These are phyloP conservation scores for Arabidopsis arenosa DNA, from an alignment of 345 rosid genomes.

Conservation along the genomic window DNA sequence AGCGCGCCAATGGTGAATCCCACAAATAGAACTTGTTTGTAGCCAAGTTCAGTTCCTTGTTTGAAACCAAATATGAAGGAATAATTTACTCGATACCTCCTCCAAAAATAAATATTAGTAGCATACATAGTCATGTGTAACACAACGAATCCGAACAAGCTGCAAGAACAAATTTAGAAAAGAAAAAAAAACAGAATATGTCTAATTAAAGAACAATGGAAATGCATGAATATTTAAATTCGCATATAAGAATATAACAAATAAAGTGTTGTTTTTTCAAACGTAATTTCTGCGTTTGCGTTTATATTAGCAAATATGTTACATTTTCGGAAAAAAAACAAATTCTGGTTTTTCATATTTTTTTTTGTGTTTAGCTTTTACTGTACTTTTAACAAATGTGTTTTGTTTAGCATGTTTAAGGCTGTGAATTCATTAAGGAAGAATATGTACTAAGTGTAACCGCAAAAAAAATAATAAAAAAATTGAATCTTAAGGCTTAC, in stretches of 20 bases:
- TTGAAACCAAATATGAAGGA: slow-evolving; percentile 77
- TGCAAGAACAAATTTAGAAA: slow-evolving; percentile 20
- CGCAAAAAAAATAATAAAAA: neutral
- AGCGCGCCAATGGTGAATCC: slow-evolving; percentile 57
- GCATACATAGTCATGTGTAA: slow-evolving; percentile 53
- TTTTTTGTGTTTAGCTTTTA: neutral
- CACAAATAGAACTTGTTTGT: slow-evolving; percentile 61
- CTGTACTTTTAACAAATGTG: neutral
- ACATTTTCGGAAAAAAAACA: too few relatives aligned
- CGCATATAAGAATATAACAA: neutral
- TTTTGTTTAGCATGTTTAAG: neutral
- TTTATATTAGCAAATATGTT: too few relatives aligned
- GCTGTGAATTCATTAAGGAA: neutral
- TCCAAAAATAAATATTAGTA: slow-evolving; percentile 51
- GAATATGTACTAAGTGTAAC: neutral
- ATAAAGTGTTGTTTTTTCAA: neutral
- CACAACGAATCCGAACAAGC: slow-evolving; percentile 53
- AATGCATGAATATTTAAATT: neutral
- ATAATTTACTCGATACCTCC: slow-evolving; percentile 54
- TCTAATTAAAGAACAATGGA: neutral
- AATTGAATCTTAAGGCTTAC: slow-evolving; percentile 33
- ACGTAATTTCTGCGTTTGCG: neutral
- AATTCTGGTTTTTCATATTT: too few relatives aligned
- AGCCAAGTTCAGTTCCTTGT: slow-evolving; percentile 76
- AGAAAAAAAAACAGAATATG: too few relatives aligned